A percentile compares a stretch with the other conserved stretches of the same genome.
Conservation (phyloP, 1,284 basidiomycete genomes). For the Schizophyllum commune region DNA sequence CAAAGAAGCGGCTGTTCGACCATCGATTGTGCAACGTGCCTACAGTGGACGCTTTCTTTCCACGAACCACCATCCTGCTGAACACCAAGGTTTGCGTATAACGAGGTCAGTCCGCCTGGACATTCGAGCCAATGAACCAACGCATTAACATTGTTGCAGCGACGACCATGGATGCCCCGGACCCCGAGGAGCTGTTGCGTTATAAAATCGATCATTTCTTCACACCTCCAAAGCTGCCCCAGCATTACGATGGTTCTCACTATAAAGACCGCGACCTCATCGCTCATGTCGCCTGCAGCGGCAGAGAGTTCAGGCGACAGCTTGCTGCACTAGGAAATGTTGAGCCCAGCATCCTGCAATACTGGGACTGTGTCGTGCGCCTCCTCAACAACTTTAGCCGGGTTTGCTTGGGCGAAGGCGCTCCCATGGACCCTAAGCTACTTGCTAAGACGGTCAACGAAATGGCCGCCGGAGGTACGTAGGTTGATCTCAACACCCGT, state of each 20-base stretch:
- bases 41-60: background rate
- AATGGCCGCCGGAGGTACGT: conserved; percentile 7
- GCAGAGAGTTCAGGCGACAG: conserved; percentile 4
- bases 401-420: background rate
- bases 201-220: conserved; percentile 28
- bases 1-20: background rate
- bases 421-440: background rate
- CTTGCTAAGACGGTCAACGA: conserved; percentile 8
- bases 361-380: conserved; percentile 17
- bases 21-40: background rate
- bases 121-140: no score
- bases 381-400: conserved; percentile 17
- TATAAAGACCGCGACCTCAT: conserved; percentile 19
- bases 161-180: background rate
- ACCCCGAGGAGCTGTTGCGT: background rate
- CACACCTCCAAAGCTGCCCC: conserved; percentile 32
- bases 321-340: background rate
- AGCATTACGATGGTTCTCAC: conserved; percentile 21
- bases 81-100: no score
- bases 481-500: conserved; percentile 13
- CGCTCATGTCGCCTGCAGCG: conserved; percentile 10
- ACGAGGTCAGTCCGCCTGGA: background rate
- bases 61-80: background rate
- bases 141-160: background rate
- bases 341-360: background rate